Base-by-base conservation (phyloP, 108 stramenopile species). In the Stephanodiscus minutulus region DNA sequence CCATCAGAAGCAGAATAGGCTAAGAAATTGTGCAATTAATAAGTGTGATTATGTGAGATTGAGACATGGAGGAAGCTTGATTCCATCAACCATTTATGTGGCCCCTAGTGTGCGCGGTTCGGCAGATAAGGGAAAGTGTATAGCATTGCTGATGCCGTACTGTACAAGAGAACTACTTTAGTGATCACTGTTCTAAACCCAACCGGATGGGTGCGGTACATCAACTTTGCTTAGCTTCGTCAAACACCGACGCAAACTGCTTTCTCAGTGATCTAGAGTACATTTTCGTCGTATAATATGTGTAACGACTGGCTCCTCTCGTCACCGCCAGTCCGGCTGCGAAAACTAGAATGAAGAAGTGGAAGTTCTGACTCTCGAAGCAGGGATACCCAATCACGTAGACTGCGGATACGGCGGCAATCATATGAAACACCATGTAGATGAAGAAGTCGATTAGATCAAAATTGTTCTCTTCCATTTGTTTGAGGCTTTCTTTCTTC, bases 281-380 rank as follows among this genome's bases (percentile, higher is more conserved):
- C 83, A 86, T 83, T 21, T 54, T 57, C 8, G 85, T 86, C 11
- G 72, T 59, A 27, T 86, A 86, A 74, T 86, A 86, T 6, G 85
- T 78, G 44, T 86, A 86, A 22, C 86, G 66, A 35, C 61, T 59
- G 24, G 74, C 73, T 35, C 86, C 86, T 55, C 86, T 70, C 25
- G 56, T 49, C 48, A 79, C 82, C 25, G 70, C 54, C 22, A 77
- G 61, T 24, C 10, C 20, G 21, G 64, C 56, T 5, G 66, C 59
- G 11, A 72, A 27, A 9, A 58, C 29, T 17, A 81, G 41, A 36
- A 64, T 67, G 7, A 56, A 29, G 1, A 82, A 53, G 60, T 82
- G 77, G 41, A 74, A 66, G 5, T 28, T 36, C 43, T 82, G 43
- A 9, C 60, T 62, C 3, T 22, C 12, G 60, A 73, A 84, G 57